Evolutionary conservation across 129 eudicot species (phyloP), one percentile per base, ranked within the genome.

Genomic region (Saussurea involucrata): DNA sequence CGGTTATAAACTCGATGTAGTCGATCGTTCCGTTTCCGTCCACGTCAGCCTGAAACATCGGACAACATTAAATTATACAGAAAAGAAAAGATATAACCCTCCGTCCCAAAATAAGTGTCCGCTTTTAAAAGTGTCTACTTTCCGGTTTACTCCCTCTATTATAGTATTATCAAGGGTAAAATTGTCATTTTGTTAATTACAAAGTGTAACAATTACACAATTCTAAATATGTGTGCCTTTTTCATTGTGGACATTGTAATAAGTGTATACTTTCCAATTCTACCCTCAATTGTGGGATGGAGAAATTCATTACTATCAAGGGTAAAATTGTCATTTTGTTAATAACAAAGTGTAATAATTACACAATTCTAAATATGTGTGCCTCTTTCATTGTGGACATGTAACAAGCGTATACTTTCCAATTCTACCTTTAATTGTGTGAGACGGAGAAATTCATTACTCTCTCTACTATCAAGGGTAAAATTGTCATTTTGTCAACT

Each of bases 11-110:
- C 69, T 86, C 90, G 5, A 81, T 80, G 72, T 86, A 86, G 53
- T 86, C 90, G 5, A 86, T 86, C 32, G 90, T 76, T 70, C 90
- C 90, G 72, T 86, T 78, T 49, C 90, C 90, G 66, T 86, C 90
- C 61, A 83, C 90, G 36, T 86, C 90, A 72, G 90, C 90, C 90
- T 86, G 85, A 69, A 74, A 72, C 15, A 8, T 33, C 18, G 18
- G 70, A 42, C 22, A 75, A 65, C 5, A n/a, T 24, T 27, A 65
- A 9, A 12, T 20, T 49, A 76, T 67, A 53, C 42, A 9, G 2
- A 24, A 61, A 4, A 17, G 3, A 33, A 55, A 53, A 53, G 40
- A 21, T 32, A 33, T 18, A 27, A 12, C 8, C 58, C 6, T 49
- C 18, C 21, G 21, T 15, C 58, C 7, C 58, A 49, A 49, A 17